phyloP scores from a whole-genome alignment of 2,329 filamentous ascomycete genomes.

The Emmonsiellopsis sp. region DNA sequence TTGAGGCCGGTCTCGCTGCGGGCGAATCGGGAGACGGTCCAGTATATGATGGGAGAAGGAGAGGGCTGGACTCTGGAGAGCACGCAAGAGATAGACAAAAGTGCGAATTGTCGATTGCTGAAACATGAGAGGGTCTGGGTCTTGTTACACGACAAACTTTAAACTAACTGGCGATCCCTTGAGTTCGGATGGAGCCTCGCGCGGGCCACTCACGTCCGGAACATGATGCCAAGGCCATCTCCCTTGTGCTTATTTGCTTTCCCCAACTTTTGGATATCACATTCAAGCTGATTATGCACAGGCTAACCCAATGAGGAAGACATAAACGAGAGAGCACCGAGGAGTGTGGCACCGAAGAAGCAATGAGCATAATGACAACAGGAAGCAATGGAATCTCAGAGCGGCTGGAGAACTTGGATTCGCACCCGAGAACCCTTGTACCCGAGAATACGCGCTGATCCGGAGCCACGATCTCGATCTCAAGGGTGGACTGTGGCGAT shows the following conservation, averaged over 20 bases:
- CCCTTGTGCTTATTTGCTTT: not conserved
- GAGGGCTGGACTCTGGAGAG: too few species aligned
- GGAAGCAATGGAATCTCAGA: too few species aligned
- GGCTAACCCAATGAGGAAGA: constrained; percentile 2
- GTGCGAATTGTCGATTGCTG: not conserved
- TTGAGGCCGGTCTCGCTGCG: too few species aligned
- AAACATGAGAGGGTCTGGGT: constrained; percentile 1
- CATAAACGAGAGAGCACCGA: not conserved
- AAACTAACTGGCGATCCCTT: not conserved
- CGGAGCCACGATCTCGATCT: not conserved
- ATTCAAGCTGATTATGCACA: not conserved
- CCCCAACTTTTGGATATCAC: not conserved
- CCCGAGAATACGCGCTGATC: not conserved
- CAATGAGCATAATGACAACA: not conserved
- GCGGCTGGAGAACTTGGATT: too few species aligned
- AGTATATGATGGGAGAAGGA: too few species aligned
- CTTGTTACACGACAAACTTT: not conserved
- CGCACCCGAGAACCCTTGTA: too few species aligned
- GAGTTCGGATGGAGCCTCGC: not conserved
- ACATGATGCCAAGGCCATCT: not conserved
- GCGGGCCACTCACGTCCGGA: not conserved
- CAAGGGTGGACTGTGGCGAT: not conserved
- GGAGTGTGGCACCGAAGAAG: not conserved
- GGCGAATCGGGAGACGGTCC: too few species aligned
- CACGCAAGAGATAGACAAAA: too few species aligned